Conservation (phyloP, 352 stramenopile genomes). For the Globisporangium solare region DNA sequence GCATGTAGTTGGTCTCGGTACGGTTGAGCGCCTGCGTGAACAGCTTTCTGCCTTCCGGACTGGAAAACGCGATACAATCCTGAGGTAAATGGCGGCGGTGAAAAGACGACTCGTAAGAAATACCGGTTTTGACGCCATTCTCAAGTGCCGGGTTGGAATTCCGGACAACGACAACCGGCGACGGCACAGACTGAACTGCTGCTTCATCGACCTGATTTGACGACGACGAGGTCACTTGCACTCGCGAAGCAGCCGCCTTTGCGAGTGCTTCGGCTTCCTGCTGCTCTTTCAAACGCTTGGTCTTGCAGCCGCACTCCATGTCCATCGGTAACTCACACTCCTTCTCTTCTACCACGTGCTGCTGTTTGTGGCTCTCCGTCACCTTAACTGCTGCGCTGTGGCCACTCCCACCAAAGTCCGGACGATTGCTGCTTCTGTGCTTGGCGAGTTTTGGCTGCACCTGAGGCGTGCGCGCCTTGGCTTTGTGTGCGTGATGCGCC, state of each 20-base stretch:
- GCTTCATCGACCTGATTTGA: conserved; percentile 3
- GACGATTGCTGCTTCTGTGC: background rate
- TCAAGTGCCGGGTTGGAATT: conserved; percentile 1
- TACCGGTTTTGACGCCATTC: background rate
- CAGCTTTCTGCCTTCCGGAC: conserved; percentile 39
- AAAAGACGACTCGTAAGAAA: conserved; percentile 35
- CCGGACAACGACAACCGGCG: conserved; percentile 2
- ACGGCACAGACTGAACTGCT: background rate
- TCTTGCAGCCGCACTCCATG: conserved; percentile 51
- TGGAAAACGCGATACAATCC: conserved; percentile 47
- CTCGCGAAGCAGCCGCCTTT: conserved; percentile 6
- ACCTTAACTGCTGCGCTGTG: background rate
- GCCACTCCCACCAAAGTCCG: background rate
- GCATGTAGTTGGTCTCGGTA: conserved; percentile 53
- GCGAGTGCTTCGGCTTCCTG: conserved; percentile 29
- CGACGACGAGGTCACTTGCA: conserved; percentile 9
- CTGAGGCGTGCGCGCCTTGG: background rate
- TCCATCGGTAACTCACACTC: conserved; percentile 43
- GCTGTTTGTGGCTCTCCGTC: background rate
- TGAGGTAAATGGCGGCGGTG: conserved; percentile 49
- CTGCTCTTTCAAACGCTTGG: conserved; percentile 29
- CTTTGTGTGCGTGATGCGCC: conserved; percentile 6
- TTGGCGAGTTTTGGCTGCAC: conserved; percentile 1
- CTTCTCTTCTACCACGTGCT: conserved; percentile 3
- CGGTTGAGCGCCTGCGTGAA: conserved; percentile 51